Percentiles rank a stretch among this genome's conserved stretches.
Evolutionary conservation across 257 asterid genomes (phyloP).

Genomic region (Prunella vulgaris): DNA sequence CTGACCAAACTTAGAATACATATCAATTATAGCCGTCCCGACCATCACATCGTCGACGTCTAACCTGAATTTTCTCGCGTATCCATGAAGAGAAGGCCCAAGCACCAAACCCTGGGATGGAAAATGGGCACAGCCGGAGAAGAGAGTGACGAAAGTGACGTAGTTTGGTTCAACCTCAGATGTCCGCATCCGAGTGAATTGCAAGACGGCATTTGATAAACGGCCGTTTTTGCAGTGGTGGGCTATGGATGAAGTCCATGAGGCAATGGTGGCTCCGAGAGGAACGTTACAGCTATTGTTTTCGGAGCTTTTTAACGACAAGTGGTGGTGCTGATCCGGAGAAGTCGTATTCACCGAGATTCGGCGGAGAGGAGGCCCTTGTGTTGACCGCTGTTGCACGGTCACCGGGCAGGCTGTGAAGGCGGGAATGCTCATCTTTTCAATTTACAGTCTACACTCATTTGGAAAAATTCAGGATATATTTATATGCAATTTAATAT

Average conservation of each 20-base stretch:
- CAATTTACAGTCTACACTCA: slow-evolving; percentile 25
- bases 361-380: slow-evolving; percentile 12
- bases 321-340: slow-evolving; percentile 13
- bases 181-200: slow-evolving; percentile 51
- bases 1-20: slow-evolving; percentile 60
- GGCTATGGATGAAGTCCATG: slow-evolving; percentile 76
- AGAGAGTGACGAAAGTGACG: slow-evolving; percentile 54
- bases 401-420: slow-evolving; percentile 6
- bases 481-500: neutral
- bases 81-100: slow-evolving; percentile 57
- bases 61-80: slow-evolving; percentile 53
- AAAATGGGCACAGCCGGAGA: slow-evolving; percentile 64
- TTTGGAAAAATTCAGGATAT: neutral
- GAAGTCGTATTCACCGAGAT: no score
- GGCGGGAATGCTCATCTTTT: slow-evolving; percentile 44
- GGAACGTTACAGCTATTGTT: neutral
- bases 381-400: slow-evolving; percentile 17
- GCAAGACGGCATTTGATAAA: slow-evolving; percentile 39
- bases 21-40: slow-evolving; percentile 63
- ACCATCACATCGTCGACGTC: slow-evolving; percentile 51
- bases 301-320: slow-evolving; percentile 16
- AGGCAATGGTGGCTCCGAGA: slow-evolving; percentile 37
- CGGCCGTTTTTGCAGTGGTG: slow-evolving; percentile 57
- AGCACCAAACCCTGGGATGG: slow-evolving; percentile 35
- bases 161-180: slow-evolving; percentile 55